Conservation (phyloP, 2,329 filamentous ascomycete species). For the Pseudofabraea citricarpa region DNA sequence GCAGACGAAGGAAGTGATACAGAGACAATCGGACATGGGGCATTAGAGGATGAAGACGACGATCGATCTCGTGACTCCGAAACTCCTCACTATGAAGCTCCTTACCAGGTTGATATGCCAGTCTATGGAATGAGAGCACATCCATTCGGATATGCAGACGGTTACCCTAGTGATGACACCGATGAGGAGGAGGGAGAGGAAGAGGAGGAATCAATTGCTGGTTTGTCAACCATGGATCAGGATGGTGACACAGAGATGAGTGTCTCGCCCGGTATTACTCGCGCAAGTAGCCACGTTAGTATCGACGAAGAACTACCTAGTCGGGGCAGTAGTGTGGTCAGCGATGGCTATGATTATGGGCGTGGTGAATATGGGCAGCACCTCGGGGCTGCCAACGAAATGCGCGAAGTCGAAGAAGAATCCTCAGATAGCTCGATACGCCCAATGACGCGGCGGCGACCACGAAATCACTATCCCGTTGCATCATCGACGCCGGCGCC, state of each 20-base stretch:
- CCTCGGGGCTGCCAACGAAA: slow-evolving; percentile 18
- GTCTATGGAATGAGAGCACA: no score
- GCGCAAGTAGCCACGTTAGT: slow-evolving; percentile 10
- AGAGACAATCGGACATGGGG: slow-evolving; percentile 19
- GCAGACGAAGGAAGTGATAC: slow-evolving; percentile 24
- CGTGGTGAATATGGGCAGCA: no score
- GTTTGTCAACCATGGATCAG: slow-evolving; percentile 19
- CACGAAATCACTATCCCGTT: slow-evolving; percentile 12
- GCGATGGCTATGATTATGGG: no score
- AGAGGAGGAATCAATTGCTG: slow-evolving; percentile 18
- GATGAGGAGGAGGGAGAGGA: slow-evolving; percentile 11
- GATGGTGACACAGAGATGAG: slow-evolving; percentile 32
- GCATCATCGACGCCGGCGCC: no score
- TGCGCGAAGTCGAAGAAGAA: slow-evolving; percentile 21
- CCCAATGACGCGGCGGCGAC: slow-evolving; percentile 16
- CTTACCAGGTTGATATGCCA: no score
- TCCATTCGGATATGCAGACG: slow-evolving; percentile 7
- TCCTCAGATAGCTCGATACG: slow-evolving; percentile 22
- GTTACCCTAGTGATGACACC: neutral
- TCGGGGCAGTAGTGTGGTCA: neutral
- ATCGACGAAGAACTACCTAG: slow-evolving; percentile 5
- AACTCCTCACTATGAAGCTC: slow-evolving; percentile 12
- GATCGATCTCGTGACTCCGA: slow-evolving; percentile 16
- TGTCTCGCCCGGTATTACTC: slow-evolving; percentile 15
- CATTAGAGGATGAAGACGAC: slow-evolving; percentile 20